Base-by-base conservation (phyloP, 352 stramenopile genomes). In the Globisporangium carolinianum region DNA sequence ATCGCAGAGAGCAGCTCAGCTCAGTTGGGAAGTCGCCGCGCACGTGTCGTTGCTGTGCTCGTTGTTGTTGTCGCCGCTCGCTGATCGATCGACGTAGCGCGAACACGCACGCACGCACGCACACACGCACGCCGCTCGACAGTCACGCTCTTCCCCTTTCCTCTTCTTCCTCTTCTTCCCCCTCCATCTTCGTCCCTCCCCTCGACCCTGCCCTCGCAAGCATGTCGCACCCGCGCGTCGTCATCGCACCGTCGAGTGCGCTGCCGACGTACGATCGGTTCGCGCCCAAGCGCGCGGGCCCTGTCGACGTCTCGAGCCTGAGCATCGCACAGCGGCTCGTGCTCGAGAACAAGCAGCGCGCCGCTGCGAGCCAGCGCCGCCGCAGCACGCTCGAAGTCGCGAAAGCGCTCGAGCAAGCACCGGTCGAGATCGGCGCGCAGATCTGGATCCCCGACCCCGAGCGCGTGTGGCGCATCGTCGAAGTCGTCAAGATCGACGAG, bases 391-490 rank as follows among this genome's bases (percentile, higher is more conserved):
- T 73, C 47, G 82, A 95, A 58, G 82, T 92, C 18, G 64, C 86
- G 54, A 70, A 72, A 24, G 71, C 83, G 49, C 72, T 95, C 41
- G 59, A 71, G 57, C 73, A 85, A 55, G 77, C 75, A 56, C 86
- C 86, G 4, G 74, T 94, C 35, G 83, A 93, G 58, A 47, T 91
- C 14, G 86, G 86, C 51, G 66, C 80, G 39, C 82, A 94, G 61
- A 91, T 95, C 58, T 95, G 86, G 86, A 77, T 95, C 57, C 86
- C 86, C 1, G 86, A 95, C 60, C 71, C 76, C 17, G 83, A 94
- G 63, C 69, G 61, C 32, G 86, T 95, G 18, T 95, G 86, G 86
- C 83, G 83, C 64, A 72, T 91, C 15, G 85, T 95, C 53, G 72
- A 95, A 71, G 82, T 93, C 62, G 71, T 85, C 45, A 65, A 75